phyloP scores from a whole-genome alignment of 108 stramenopile genomes.

The Pelagomonas calceolata region DNA sequence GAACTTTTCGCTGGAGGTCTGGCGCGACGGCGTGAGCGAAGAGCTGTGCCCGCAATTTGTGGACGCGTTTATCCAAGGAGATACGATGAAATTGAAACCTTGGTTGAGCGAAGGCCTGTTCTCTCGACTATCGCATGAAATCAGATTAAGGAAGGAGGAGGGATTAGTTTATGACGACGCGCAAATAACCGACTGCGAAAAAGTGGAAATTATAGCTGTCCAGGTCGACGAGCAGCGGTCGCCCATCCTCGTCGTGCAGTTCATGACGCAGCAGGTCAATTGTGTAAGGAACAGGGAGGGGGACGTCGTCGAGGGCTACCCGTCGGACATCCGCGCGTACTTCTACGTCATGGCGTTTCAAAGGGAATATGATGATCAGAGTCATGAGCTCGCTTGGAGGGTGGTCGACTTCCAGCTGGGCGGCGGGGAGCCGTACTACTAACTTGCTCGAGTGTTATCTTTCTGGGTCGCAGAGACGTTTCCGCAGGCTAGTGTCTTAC shows the following conservation, averaged over 20 bases:
- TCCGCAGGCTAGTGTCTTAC: too few relatives aligned
- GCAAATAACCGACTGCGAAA: slow-evolving; percentile 84
- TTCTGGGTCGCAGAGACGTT: too few relatives aligned
- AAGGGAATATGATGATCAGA: slow-evolving; percentile 83
- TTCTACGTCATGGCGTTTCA: slow-evolving; percentile 90
- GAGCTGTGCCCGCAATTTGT: slow-evolving; percentile 76
- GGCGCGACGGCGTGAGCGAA: slow-evolving; percentile 72
- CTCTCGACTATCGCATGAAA: slow-evolving; percentile 71
- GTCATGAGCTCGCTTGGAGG: slow-evolving; percentile 79
- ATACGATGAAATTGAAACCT: slow-evolving; percentile 66
- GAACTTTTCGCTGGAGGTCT: slow-evolving; percentile 77
- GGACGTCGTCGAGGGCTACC: slow-evolving; percentile 74
- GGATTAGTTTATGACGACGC: slow-evolving; percentile 63
- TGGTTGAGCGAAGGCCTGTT: slow-evolving; percentile 80
- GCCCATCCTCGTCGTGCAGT: slow-evolving; percentile 79
- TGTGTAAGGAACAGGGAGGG: slow-evolving; percentile 83
- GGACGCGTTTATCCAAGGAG: slow-evolving; percentile 67
- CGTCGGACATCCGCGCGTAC: slow-evolving; percentile 76
- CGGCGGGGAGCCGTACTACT: slow-evolving; percentile 9
- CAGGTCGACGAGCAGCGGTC: slow-evolving; percentile 77
- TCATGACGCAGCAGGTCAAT: slow-evolving; percentile 98
- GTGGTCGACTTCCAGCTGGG: slow-evolving; percentile 64
- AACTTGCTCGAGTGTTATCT: too few relatives aligned
- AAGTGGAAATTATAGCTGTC: slow-evolving; percentile 75
- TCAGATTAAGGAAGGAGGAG: slow-evolving; percentile 69